A percentile compares a stretch with the other conserved stretches of the same genome.
Evolutionary conservation across 441 rosid genomes (phyloP).

Genomic region (Gossypium lobatum): DNA sequence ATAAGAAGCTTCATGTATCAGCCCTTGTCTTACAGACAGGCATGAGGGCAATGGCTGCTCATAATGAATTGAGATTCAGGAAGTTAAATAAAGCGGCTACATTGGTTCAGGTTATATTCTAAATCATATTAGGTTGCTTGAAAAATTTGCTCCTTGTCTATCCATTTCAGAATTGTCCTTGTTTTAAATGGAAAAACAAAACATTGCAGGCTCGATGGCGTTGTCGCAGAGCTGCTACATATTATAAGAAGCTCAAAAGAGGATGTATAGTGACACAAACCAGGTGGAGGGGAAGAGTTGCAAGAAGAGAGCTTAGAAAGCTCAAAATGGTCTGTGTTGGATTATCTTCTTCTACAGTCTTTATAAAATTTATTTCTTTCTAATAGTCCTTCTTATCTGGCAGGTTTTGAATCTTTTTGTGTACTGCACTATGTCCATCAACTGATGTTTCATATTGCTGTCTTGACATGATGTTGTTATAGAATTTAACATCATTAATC

Average conservation of each 20-base stretch:
- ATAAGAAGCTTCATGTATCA: slow-evolving; percentile 54
- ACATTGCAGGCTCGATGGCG: slow-evolving; percentile 73
- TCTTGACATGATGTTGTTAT: neutral
- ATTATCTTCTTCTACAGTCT: slow-evolving; percentile 6
- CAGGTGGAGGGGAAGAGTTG: slow-evolving; percentile 90
- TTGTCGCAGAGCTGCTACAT: slow-evolving; percentile 50
- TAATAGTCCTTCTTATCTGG: slow-evolving; percentile 3
- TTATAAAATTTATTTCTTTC: neutral
- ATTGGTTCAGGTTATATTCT: slow-evolving; percentile 59
- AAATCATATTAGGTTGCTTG: neutral
- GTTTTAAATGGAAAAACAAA: neutral
- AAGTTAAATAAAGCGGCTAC: slow-evolving; percentile 70
- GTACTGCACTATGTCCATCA: neutral
- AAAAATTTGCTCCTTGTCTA: neutral
- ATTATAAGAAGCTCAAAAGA: slow-evolving; percentile 71
- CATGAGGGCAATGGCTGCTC: slow-evolving; percentile 74
- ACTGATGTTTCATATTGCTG: neutral
- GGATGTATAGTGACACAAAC: slow-evolving; percentile 71
- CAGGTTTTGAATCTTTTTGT: neutral
- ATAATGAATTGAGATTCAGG: slow-evolving; percentile 68
- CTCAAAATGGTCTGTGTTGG: slow-evolving; percentile 75
- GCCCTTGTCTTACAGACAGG: slow-evolving; percentile 72
- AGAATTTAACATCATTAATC: neutral
- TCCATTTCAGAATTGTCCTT: slow-evolving; percentile 1
- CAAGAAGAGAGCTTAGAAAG: slow-evolving; percentile 73